Conservation (phyloP, 2,329 filamentous ascomycete species). For the Podosphaera xanthii region DNA sequence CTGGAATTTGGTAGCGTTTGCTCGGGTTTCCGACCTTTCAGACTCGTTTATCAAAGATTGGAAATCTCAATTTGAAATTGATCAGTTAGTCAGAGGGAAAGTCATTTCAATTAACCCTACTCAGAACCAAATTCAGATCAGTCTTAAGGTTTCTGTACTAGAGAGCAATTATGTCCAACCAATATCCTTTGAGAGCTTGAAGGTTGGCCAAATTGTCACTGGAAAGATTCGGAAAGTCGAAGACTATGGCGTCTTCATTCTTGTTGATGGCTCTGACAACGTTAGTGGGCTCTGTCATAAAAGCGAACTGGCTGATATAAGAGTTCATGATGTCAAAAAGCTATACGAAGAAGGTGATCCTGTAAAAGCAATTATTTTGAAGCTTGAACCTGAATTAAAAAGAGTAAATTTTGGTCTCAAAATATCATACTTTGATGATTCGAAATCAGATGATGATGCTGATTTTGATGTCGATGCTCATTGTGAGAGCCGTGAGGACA, state of each 20-base stretch:
- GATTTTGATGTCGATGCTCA: conserved; percentile 23
- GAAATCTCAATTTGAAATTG: conserved; percentile 70
- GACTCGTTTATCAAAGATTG: conserved; percentile 87
- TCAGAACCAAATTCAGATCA: conserved; percentile 58
- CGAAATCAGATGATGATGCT: conserved; percentile 25
- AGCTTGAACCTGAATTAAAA: conserved; percentile 50
- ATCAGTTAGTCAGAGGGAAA: conserved; percentile 78
- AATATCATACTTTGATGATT: conserved; percentile 62
- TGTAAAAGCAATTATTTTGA: conserved; percentile 81
- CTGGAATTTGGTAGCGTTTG: conserved; percentile 57
- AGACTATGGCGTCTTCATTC: conserved; percentile 84
- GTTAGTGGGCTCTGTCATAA: conserved; percentile 85
- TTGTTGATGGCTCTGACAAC: conserved; percentile 67
- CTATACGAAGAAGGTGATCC: conserved; percentile 74
- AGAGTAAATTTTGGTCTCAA: conserved; percentile 81
- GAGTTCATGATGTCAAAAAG: conserved; percentile 64
- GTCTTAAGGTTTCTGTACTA: conserved; percentile 63
- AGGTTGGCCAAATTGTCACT: conserved; percentile 59
- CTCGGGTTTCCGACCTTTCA: conserved; percentile 71
- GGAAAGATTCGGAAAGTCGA: conserved; percentile 86
- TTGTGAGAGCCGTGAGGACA: conserved; percentile 23
- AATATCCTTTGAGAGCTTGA: conserved; percentile 53
- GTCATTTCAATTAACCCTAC: conserved; percentile 48
- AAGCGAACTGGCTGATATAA: conserved; percentile 71
- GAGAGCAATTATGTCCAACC: conserved; percentile 57